phyloP scores from a whole-genome alignment of 2,329 filamentous ascomycete species.

The Apiospora aurea region DNA sequence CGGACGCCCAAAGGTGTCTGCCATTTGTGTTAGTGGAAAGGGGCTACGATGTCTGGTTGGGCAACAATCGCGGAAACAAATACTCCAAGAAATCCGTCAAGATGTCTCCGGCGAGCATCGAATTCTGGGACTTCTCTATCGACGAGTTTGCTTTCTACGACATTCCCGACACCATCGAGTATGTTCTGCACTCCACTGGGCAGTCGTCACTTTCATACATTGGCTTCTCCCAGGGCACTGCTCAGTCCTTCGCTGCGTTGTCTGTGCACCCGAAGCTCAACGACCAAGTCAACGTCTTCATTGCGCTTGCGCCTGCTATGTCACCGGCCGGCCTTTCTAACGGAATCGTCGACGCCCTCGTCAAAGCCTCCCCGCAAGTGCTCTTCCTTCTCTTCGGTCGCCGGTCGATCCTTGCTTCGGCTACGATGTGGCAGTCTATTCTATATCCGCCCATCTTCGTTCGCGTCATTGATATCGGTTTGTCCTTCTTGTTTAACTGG shows the following conservation, averaged over 20 bases:
- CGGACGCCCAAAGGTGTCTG: slow-evolving; percentile 83
- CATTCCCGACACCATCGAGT: slow-evolving; percentile 92
- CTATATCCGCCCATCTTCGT: slow-evolving; percentile 95
- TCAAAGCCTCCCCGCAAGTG: slow-evolving; percentile 92
- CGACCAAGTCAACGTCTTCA: slow-evolving; percentile 92
- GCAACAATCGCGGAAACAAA: slow-evolving; percentile 98
- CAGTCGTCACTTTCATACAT: slow-evolving; percentile 92
- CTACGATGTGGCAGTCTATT: slow-evolving; percentile 97
- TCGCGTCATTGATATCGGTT: slow-evolving; percentile 80
- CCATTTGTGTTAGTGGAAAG: slow-evolving; percentile 88
- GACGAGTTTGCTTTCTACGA: slow-evolving; percentile 98
- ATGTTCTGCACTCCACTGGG: slow-evolving; percentile 83
- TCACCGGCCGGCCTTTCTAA: slow-evolving; percentile 90
- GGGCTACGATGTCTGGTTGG: slow-evolving; percentile 97
- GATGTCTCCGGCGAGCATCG: slow-evolving; percentile 73
- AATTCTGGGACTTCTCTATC: slow-evolving; percentile 98
- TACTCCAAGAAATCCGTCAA: slow-evolving; percentile 95
- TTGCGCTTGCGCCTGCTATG: slow-evolving; percentile 96
- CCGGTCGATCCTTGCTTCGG: slow-evolving; percentile 87
- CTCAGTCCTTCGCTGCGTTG: slow-evolving; percentile 92
- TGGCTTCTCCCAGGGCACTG: slow-evolving; percentile 96
- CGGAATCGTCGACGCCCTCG: slow-evolving; percentile 87
- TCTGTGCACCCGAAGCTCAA: slow-evolving; percentile 93
- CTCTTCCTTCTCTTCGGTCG: slow-evolving; percentile 93
- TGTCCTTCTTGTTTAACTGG: slow-evolving; percentile 91